A percentile compares a stretch with the other conserved stretches of the same genome.
Evolutionary conservation across 2,329 filamentous ascomycete species (phyloP).

Genomic region (Sphaceloma murrayae): DNA sequence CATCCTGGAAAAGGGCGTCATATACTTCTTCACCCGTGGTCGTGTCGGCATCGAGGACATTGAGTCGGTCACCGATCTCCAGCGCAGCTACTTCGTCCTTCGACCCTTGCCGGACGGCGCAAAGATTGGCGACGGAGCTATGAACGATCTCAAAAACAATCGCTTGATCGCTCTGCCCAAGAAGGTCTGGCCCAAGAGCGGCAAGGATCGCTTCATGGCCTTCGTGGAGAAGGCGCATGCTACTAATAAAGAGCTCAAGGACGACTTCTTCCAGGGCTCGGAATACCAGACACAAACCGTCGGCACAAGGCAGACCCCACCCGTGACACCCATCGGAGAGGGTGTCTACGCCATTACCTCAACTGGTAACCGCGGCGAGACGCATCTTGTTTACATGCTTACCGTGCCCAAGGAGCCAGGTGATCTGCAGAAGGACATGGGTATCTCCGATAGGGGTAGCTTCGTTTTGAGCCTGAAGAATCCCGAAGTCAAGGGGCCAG

Average conservation of each 20-base stretch:
- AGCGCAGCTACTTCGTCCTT: conserved; percentile 70
- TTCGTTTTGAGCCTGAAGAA: conserved; percentile 77
- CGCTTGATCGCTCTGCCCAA: conserved; percentile 73
- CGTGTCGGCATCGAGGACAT: conserved; percentile 66
- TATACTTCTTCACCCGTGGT: conserved; percentile 83
- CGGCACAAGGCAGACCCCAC: conserved; percentile 57
- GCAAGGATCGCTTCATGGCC: conserved; percentile 62
- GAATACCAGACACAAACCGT: conserved; percentile 69
- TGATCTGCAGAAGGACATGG: conserved; percentile 65
- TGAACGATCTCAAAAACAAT: conserved; percentile 51
- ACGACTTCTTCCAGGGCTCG: conserved; percentile 55
- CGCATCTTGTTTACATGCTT: conserved; percentile 69
- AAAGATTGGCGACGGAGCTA: conserved; percentile 51
- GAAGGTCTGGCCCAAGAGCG: conserved; percentile 64
- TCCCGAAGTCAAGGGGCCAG: conserved; percentile 58
- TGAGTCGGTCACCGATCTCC: conserved; percentile 59
- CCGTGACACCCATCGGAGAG: conserved; percentile 68
- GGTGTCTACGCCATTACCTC: conserved; percentile 75
- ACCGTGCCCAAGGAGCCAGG: conserved; percentile 62
- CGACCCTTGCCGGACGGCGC: conserved; percentile 61
- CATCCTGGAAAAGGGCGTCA: conserved; percentile 76
- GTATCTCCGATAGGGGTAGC: conserved; percentile 60
- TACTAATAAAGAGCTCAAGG: conserved; percentile 59
- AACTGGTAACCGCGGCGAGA: conserved; percentile 48
- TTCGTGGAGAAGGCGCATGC: conserved; percentile 69